Evolutionary conservation across 2,329 filamentous ascomycete genomes (phyloP).

Genomic region (Cryphonectria nitschkei): DNA sequence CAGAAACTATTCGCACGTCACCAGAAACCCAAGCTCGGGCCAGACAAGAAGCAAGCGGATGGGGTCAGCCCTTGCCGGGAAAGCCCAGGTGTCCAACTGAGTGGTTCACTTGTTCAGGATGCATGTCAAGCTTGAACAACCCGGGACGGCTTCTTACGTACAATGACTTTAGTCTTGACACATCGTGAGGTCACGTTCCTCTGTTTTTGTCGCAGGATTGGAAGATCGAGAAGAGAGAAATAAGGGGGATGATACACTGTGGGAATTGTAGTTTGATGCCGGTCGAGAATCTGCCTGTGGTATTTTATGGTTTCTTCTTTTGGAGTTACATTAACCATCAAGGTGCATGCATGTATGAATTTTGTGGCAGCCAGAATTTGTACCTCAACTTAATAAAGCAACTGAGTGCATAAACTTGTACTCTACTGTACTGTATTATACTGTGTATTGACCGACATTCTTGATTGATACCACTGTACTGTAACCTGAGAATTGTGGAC

Average conservation of each 20-base stretch:
- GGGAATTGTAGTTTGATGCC: not conserved
- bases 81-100: constrained; percentile 5
- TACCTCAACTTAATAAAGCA: not conserved
- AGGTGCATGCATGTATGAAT: not conserved
- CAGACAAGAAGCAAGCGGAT: constrained; percentile 24
- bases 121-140: not conserved
- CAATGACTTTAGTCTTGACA: constrained; percentile 25
- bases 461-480: not conserved
- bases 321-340: constrained; percentile 3
- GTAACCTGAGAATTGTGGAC: not conserved
- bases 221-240: not conserved
- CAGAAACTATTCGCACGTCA: constrained; percentile 25
- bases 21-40: constrained; percentile 19
- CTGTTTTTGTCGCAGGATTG: constrained; percentile 17
- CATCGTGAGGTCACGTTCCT: constrained; percentile 30
- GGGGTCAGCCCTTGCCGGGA: constrained; percentile 28
- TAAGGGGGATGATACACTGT: not conserved
- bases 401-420: not conserved
- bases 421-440: not conserved
- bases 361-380: not conserved
- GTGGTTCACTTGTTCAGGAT: constrained; percentile 13
- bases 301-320: not conserved
- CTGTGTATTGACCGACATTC: not conserved
- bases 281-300: not conserved
- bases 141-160: constrained; percentile 29